These are phyloP conservation scores for Daedaleopsis nitida DNA, from an alignment of 768 basidiomycete genomes.

Conservation along the genomic window DNA sequence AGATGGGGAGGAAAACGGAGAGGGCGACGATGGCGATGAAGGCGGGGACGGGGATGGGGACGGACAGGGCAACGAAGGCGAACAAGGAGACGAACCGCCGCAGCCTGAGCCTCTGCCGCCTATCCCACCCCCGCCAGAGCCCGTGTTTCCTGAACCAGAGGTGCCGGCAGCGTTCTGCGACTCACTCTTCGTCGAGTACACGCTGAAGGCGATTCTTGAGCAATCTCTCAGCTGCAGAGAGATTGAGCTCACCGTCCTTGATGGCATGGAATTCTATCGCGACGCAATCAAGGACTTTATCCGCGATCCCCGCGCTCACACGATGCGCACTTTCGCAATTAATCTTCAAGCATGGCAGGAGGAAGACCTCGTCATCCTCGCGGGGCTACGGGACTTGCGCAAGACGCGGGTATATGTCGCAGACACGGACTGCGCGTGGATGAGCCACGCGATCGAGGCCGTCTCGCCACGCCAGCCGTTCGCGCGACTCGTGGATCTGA, in stretches of 20 bases:
- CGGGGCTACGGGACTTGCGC: conserved; percentile 1
- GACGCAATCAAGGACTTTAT: conserved; percentile 2
- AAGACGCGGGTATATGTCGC: conserved; percentile 1
- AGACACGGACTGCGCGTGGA: neutral
- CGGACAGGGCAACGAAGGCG: too few relatives aligned
- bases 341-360: conserved; percentile 1
- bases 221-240: conserved; percentile 4
- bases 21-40: neutral
- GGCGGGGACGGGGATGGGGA: too few relatives aligned
- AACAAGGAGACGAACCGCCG: neutral
- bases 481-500: conserved; percentile 1
- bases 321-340: neutral
- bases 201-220: conserved; percentile 1
- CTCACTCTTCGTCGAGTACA: conserved; percentile 3
- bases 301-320: neutral
- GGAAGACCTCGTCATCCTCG: neutral
- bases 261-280: neutral
- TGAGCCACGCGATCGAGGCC: neutral
- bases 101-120: neutral
- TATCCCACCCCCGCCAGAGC: neutral
- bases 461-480: neutral
- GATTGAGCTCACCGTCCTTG: neutral
- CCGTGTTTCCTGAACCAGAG: neutral
- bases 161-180: neutral
- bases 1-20: neutral